A percentile compares a stretch with the other conserved stretches of the same genome.
Evolutionary conservation across 345 rosid genomes (phyloP).

Genomic region (Leavenworthia alabamica): DNA sequence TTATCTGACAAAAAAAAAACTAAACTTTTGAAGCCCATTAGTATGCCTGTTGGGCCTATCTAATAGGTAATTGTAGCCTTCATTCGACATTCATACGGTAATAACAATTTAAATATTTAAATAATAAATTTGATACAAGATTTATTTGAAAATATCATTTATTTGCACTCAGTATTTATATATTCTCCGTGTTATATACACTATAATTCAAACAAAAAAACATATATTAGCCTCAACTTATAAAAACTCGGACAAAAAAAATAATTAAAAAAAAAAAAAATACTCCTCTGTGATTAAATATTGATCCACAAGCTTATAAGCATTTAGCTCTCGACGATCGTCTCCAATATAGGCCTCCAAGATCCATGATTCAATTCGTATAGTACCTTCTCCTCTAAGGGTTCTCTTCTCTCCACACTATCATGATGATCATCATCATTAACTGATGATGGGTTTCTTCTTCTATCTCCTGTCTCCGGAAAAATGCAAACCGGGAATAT

Average conservation of each 20-base stretch:
- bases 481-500: slow-evolving; percentile 33
- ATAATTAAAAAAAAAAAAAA: neutral
- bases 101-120: neutral
- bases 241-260: slow-evolving; percentile 19
- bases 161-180: neutral
- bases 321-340: slow-evolving; percentile 34
- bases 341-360: slow-evolving; percentile 34
- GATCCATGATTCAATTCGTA: slow-evolving; percentile 25
- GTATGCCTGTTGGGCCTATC: too few relatives aligned
- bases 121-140: too few relatives aligned
- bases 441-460: slow-evolving; percentile 17
- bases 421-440: slow-evolving; percentile 2
- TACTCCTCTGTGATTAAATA: neutral
- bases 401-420: slow-evolving; percentile 18
- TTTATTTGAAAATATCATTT: neutral
- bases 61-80: too few relatives aligned
- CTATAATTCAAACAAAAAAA: neutral
- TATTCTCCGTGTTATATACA: neutral
- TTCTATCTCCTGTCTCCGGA: slow-evolving; percentile 15
- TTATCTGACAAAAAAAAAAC: neutral
- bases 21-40: slow-evolving; percentile 14
- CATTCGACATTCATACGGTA: too few relatives aligned
- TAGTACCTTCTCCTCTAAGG: slow-evolving; percentile 21
- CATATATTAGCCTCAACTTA: slow-evolving; percentile 16
- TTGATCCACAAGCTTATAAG: neutral